A percentile compares a stretch with the other conserved stretches of the same genome.
Evolutionary conservation across 2,329 filamentous ascomycete genomes (phyloP).

Genomic region (Pseudogymnoascus sp.): DNA sequence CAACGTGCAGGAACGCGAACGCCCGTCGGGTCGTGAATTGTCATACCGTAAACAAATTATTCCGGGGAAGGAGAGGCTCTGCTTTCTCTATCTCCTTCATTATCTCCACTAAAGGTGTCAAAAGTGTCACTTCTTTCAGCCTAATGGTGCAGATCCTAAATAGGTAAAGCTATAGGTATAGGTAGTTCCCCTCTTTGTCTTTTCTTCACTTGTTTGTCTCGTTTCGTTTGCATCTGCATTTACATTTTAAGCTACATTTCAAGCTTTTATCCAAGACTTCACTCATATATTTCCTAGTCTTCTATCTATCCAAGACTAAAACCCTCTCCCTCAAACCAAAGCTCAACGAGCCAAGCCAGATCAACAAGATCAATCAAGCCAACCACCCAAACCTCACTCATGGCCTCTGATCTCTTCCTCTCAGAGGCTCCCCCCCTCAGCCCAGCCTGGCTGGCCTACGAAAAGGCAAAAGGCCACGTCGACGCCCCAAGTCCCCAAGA

Average conservation of each 20-base stretch:
- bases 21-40: background rate
- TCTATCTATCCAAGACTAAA: background rate
- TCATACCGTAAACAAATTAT: conserved; percentile 4
- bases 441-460: conserved; percentile 33
- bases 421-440: conserved; percentile 29
- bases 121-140: conserved; percentile 5
- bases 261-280: background rate
- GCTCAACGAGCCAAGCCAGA: background rate
- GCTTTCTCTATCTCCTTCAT: background rate
- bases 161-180: background rate
- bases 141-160: background rate
- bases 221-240: background rate
- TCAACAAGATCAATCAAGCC: background rate
- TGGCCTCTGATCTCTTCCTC: conserved; percentile 13
- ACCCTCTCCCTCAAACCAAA: background rate
- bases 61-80: background rate
- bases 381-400: background rate
- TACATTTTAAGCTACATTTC: background rate
- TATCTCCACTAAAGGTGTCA: conserved; percentile 5
- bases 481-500: conserved; percentile 19
- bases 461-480: conserved; percentile 26
- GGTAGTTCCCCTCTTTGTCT: background rate
- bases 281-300: background rate
- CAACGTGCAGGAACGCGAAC: conserved; percentile 1
- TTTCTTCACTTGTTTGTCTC: background rate